Base-by-base conservation (phyloP, 1,139 yeast genomes). In the Scheffersomyces insectosa region DNA sequence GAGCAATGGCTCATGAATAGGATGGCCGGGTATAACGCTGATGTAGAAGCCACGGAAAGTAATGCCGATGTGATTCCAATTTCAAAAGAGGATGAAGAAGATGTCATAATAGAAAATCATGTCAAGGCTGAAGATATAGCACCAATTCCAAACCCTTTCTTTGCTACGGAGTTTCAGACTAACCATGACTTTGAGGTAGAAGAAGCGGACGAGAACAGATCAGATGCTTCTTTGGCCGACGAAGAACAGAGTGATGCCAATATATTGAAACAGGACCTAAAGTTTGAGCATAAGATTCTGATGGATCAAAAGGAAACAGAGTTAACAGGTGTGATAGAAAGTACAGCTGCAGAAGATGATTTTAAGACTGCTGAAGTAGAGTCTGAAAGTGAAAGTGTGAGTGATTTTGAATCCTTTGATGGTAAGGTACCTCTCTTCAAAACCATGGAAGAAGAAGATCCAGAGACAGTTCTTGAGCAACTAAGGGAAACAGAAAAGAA, bases 401-500 rank as follows among this genome's bases (percentile, higher is more conserved):
- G 27, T 23, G 33, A 28, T 11, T 11, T 14, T 25, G 37, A 33
- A 20, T 14, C 5, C 10, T 20, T 13, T 23, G 23, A 25, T 7
- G 36, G 32, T 3, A 30, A 39, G 35, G 37, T 48, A 3, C 68
- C 72, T 1, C 40, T 62, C 0, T 72, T 72, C 56, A 63, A 53
- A 42, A 65, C 75, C 0, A 54, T 72, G 4, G 42, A 49, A 28
- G 57, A 56, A 14, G 77, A 72, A 43, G 58, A 60, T 5, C 73
- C 75, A 1, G 64, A 63, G 39, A 58, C 45, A 0, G 57, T 62
- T 2, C 54, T 73, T 31, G 44, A 52, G 27, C 55, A 66, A 31
- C 59, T 73, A 31, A 59, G 56, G 38, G 62, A 59, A 23, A 64
- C 70, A 0, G 75, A 71, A 43, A 49, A 52, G 35, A 69, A 60